Evolutionary conservation across 2,329 filamentous ascomycete species (phyloP), one percentile per base, ranked within the genome.

Genomic region (Metarhizium album): DNA sequence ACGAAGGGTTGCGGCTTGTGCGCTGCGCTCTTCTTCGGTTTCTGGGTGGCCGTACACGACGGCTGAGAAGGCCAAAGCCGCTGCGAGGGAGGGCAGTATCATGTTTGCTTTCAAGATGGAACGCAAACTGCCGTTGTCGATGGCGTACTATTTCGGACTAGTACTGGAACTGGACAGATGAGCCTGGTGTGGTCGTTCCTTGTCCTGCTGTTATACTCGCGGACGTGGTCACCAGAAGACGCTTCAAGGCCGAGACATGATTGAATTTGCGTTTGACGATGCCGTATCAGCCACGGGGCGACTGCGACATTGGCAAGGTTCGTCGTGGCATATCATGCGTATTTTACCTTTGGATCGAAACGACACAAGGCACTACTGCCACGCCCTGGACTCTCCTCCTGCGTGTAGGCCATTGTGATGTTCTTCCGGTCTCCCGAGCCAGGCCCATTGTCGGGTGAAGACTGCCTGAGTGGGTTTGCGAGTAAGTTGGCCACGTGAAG

Each of bases 1-100:
- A 13, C 18, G 20, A 5, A 51, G 45, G 4, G 49, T 35, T 29
- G 48, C 42, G 29, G 50, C 22, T 8, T 49, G 46, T 5, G 46
- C 46, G 11, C 29, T 37, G 14, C 38, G 49, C 27, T 27, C 53
- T 23, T 55, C 51, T 3, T 45, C 20, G 14, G 53, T 51, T 22
- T 51, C 53, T 50, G 58, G 55, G 40, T 51, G 55, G 33, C 54
- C 58, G 46, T 59, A 47, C 27, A 54, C 60, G 29, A 52, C 53
- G 20, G 54, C 56, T 13, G 54, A 57, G 37, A 62, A 48, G 56
- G 59, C 62, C 51, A 64, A 50, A 33, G 59, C 54, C 52, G 62
- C 50, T 7, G 58, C 58, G 52, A 64, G 35, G 40, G 57, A 47
- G 47, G 60, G 60, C 23, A 62, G 54, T 7, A 49, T 49, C 48